phyloP scores from a whole-genome alignment of 352 stramenopile species.

The Globisporangium uncinulatum region DNA sequence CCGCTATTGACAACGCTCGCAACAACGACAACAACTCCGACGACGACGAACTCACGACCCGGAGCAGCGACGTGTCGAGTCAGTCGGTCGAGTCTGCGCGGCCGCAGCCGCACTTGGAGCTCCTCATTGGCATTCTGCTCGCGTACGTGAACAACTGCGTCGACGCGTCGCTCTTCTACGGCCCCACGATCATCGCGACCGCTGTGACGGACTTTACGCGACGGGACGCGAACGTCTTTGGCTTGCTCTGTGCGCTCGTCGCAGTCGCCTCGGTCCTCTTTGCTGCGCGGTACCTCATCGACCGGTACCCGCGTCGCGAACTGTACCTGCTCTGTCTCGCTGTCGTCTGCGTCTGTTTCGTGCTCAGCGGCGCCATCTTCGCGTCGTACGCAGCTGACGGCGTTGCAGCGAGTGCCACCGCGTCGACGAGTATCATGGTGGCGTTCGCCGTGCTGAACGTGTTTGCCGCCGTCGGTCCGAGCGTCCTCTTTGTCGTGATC shows the following conservation, averaged over 20 bases:
- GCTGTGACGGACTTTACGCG: conserved; percentile 49
- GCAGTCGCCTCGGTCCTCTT: conserved; percentile 65
- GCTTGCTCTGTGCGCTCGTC: conserved; percentile 59
- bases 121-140: conserved; percentile 68
- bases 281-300: conserved; percentile 61
- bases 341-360: conserved; percentile 66
- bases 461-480: conserved; percentile 66
- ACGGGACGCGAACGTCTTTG: conserved; percentile 72
- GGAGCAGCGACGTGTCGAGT: conserved; percentile 3
- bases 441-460: conserved; percentile 73
- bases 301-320: conserved; percentile 52
- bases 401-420: conserved; percentile 34
- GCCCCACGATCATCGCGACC: conserved; percentile 75
- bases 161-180: conserved; percentile 85
- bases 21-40: conserved; percentile 19
- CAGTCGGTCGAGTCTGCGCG: background rate
- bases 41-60: conserved; percentile 3
- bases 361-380: conserved; percentile 64
- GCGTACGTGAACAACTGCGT: conserved; percentile 88
- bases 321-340: conserved; percentile 69
- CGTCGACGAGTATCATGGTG: conserved; percentile 49
- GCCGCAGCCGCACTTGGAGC: conserved; percentile 43
- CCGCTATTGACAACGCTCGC: conserved; percentile 13
- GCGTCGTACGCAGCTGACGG: conserved; percentile 58
- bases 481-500: conserved; percentile 82